Percentiles rank a stretch among this genome's conserved stretches.
Evolutionary conservation across 2,329 filamentous ascomycete genomes (phyloP).

Genomic region (Monascus ruber): DNA sequence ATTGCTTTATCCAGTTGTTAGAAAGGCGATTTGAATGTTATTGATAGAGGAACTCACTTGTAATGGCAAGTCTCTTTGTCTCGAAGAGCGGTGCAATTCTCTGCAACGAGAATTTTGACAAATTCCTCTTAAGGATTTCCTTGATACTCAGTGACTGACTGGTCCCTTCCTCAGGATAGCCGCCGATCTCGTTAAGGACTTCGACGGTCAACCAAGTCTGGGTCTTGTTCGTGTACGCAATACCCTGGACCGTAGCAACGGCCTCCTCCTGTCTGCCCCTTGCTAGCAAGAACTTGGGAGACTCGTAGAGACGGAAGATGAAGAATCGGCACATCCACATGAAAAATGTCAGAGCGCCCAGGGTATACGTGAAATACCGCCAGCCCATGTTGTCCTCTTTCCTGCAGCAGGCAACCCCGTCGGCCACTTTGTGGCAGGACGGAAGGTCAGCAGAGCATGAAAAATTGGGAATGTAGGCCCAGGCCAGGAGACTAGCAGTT

Average conservation of each 20-base stretch:
- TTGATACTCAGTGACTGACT: slow-evolving; percentile 29
- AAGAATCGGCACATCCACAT: slow-evolving; percentile 74
- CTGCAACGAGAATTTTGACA: slow-evolving; percentile 55
- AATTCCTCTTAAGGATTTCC: slow-evolving; percentile 47
- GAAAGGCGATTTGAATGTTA: slow-evolving; percentile 40
- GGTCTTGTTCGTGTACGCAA: slow-evolving; percentile 57
- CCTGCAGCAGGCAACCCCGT: slow-evolving; percentile 28
- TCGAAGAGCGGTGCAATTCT: slow-evolving; percentile 55
- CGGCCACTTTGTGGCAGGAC: slow-evolving; percentile 19
- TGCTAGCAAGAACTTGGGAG: slow-evolving; percentile 70
- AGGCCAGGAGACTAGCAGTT: slow-evolving; percentile 43
- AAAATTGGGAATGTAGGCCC: slow-evolving; percentile 63
- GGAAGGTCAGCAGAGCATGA: slow-evolving; percentile 33
- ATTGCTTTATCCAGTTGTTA: slow-evolving; percentile 18
- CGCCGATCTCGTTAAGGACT: slow-evolving; percentile 46
- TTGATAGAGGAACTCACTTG: slow-evolving; percentile 36
- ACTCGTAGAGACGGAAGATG: slow-evolving; percentile 71
- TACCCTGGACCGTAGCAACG: slow-evolving; percentile 66
- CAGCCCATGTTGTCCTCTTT: slow-evolving; percentile 56
- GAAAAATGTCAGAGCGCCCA: slow-evolving; percentile 59
- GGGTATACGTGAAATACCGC: slow-evolving; percentile 60
- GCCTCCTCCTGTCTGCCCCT: slow-evolving; percentile 67
- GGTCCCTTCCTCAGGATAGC: slow-evolving; percentile 32
- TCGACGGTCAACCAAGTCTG: slow-evolving; percentile 70
- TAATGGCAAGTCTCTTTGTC: slow-evolving; percentile 36